Evolutionary conservation across 768 basidiomycete genomes (phyloP).

Genomic region (Trametes cubensis): DNA sequence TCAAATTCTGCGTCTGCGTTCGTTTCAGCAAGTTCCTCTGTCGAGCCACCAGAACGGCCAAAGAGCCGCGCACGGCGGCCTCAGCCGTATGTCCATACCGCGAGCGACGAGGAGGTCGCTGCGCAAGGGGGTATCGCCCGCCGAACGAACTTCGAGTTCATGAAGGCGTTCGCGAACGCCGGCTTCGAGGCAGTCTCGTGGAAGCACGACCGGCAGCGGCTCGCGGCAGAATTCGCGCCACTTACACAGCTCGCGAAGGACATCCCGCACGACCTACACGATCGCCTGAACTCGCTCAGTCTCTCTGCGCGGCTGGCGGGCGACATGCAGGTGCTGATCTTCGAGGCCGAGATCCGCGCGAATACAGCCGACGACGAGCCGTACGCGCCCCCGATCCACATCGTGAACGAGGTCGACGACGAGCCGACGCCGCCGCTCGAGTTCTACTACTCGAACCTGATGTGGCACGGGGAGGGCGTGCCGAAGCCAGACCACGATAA

Average conservation of each 20-base stretch:
- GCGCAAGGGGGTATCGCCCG: conserved; percentile 5
- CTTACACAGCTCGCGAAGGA: conserved; percentile 40
- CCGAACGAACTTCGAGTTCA: not conserved
- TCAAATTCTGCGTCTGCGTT: conserved; percentile 8
- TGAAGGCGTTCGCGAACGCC: conserved; percentile 14
- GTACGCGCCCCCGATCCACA: conserved; percentile 63
- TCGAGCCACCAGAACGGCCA: conserved; percentile 15
- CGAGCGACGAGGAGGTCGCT: conserved; percentile 12
- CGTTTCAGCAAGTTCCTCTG: conserved; percentile 17
- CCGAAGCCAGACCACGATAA: conserved; percentile 61
- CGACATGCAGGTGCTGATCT: conserved; percentile 52
- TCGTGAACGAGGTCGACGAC: conserved; percentile 69
- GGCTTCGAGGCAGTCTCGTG: conserved; percentile 28
- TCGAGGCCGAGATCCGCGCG: conserved; percentile 66
- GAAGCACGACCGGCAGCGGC: conserved; percentile 22
- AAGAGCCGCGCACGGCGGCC: conserved; percentile 1
- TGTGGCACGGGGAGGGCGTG: conserved; percentile 74
- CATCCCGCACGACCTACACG: conserved; percentile 66
- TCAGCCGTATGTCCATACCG: conserved; percentile 6
- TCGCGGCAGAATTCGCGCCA: conserved; percentile 26
- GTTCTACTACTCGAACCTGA: conserved; percentile 82
- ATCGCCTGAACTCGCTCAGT: conserved; percentile 61
- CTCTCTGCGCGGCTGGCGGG: conserved; percentile 41
- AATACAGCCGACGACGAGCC: conserved; percentile 71
- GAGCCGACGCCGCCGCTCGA: conserved; percentile 81